Percentiles rank a stretch among this genome's conserved stretches.
These are phyloP conservation scores for Neurospora intermedia DNA, from an alignment of 495 filamentous ascomycete species.

Conservation along the genomic window DNA sequence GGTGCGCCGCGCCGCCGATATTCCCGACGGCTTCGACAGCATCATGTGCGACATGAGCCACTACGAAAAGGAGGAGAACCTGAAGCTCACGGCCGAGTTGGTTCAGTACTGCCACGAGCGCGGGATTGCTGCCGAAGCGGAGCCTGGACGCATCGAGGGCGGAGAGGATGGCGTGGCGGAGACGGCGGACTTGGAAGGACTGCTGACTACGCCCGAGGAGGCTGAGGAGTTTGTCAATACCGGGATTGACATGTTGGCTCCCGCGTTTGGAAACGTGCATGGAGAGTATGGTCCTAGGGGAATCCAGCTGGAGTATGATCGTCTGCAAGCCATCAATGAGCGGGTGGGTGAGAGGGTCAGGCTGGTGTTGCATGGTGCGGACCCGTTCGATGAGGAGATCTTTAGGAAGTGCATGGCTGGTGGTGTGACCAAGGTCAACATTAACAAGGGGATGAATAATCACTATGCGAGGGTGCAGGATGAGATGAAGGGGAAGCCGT, in stretches of 20 bases:
- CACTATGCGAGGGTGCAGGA: slow-evolving; percentile 53
- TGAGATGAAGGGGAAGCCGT: slow-evolving; percentile 56
- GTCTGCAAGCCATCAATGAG: slow-evolving; percentile 52
- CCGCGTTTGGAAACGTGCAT: slow-evolving; percentile 80
- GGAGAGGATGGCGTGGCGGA: slow-evolving; percentile 76
- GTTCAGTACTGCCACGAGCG: slow-evolving; percentile 59
- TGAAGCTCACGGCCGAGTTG: slow-evolving; percentile 59
- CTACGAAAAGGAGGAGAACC: slow-evolving; percentile 74
- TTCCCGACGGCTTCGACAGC: slow-evolving; percentile 56
- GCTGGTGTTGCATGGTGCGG: slow-evolving; percentile 69
- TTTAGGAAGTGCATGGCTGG: slow-evolving; percentile 56
- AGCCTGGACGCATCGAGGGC: slow-evolving; percentile 73
- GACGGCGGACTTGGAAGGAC: slow-evolving; percentile 59
- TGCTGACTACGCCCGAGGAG: slow-evolving; percentile 71
- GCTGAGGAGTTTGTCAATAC: slow-evolving; percentile 65
- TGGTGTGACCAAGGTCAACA: slow-evolving; percentile 70
- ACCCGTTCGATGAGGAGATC: slow-evolving; percentile 60
- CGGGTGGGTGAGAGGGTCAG: slow-evolving; percentile 50
- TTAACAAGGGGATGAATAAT: slow-evolving; percentile 73
- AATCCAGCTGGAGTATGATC: slow-evolving; percentile 62
- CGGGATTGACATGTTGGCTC: slow-evolving; percentile 75
- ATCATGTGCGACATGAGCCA: slow-evolving; percentile 82
- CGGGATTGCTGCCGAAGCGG: slow-evolving; percentile 70
- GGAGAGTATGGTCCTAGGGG: slow-evolving; percentile 70
- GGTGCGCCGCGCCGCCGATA: slow-evolving; percentile 54